Conservation (phyloP, 257 asterid genomes). For the Solanum ossicruentum region DNA sequence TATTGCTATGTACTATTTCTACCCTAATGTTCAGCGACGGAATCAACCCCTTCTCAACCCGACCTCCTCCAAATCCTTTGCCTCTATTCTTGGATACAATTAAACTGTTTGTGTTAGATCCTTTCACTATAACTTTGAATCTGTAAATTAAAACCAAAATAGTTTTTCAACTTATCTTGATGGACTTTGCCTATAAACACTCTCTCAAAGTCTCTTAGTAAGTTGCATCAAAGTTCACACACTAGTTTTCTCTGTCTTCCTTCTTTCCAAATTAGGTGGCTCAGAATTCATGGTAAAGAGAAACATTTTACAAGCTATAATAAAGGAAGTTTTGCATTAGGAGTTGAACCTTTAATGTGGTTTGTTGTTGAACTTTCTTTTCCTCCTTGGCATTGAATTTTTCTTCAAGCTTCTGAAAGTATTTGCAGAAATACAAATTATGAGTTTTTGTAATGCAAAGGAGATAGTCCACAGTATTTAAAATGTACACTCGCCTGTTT, state of each 20-base stretch:
- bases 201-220: neutral
- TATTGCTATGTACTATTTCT: neutral
- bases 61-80: neutral
- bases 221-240: neutral
- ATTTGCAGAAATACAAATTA: neutral
- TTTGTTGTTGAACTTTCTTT: constrained; percentile 44
- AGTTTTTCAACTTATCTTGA: neutral
- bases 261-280: neutral
- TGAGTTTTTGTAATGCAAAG: neutral
- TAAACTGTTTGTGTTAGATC: neutral
- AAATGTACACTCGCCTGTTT: constrained; percentile 51
- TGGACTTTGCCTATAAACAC: neutral
- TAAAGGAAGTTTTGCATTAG: neutral
- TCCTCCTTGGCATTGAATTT: constrained; percentile 56
- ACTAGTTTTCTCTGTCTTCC: neutral
- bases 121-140: neutral
- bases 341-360: constrained; percentile 42
- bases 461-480: neutral
- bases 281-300: neutral
- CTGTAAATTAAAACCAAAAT: neutral
- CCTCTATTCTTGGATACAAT: neutral
- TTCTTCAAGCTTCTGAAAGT: constrained; percentile 78
- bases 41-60: neutral
- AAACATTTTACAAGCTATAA: neutral
- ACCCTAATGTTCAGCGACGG: neutral